Conservation (phyloP, 345 rosid species). For the Adansonia digitata region DNA sequence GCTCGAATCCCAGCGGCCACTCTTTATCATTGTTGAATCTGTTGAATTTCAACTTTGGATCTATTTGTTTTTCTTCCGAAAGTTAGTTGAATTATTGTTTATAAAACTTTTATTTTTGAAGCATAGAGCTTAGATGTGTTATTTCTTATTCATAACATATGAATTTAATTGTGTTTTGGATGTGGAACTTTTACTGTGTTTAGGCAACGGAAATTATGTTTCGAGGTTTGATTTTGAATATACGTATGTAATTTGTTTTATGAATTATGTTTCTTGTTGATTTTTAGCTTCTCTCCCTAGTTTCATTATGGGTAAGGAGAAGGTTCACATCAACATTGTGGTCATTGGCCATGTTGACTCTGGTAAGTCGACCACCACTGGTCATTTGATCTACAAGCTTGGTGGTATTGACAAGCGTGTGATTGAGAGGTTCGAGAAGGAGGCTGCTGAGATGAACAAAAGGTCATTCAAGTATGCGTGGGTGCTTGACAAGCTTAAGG, state of each 20-base stretch:
- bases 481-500: conserved; percentile 80
- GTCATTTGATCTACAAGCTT: conserved; percentile 76
- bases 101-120: too few relatives aligned
- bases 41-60: background rate
- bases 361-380: conserved; percentile 67
- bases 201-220: too few relatives aligned
- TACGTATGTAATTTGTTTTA: too few relatives aligned
- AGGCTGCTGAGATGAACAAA: conserved; percentile 82
- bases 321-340: conserved; percentile 40
- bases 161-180: too few relatives aligned
- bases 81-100: too few relatives aligned
- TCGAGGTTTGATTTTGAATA: too few relatives aligned
- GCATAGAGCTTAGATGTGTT: too few relatives aligned
- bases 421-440: conserved; percentile 77
- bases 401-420: conserved; percentile 87
- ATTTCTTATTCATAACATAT: too few relatives aligned
- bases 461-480: conserved; percentile 83
- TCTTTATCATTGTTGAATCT: background rate
- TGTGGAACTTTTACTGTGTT: too few relatives aligned
- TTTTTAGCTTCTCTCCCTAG: conserved; percentile 48
- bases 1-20: conserved; percentile 73
- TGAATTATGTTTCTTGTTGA: too few relatives aligned
- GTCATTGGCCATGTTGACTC: conserved; percentile 53
- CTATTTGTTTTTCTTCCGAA: too few relatives aligned
- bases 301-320: conserved; percentile 34